Base-by-base conservation (phyloP, 805 yeast genomes). In the Saturnispora galanensis region DNA sequence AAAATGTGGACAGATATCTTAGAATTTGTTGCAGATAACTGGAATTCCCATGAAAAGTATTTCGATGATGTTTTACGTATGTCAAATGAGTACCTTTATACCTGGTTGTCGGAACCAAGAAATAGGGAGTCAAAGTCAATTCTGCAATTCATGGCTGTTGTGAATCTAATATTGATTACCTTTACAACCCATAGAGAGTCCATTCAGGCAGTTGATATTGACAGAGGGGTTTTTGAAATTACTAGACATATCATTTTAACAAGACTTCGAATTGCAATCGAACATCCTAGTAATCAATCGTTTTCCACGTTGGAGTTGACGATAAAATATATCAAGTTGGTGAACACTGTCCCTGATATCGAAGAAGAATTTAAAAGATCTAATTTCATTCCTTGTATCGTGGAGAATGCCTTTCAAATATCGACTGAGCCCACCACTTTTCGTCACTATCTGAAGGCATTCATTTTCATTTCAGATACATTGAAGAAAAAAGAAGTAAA, bases 221-320 rank as follows among this genome's bases (percentile, higher is more conserved):
- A 21, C 10, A 10, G 21, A 8, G 40, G 33, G 5, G 31, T 37
- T 10, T 42, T 42, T 26, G 41, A 42, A 31, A 28, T 37, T 7
- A 13, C 45, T 12, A 31, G 45, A 18, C 15, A 32, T 8, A 37
- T 42, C 17, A 42, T 42, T 21, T 26, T 37, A 8, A 11, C 33
- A 5, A 42, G 40, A 32, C 15, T 42, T n/a, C 36, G 26, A 31
- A 13, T 38, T 10, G n/a, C 46, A 15, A 33, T 31, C 15, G 17
- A n/a, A 9, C 39, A 18, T 10, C 31, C 17, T 13, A n/a, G 10
- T 5, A 11, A 11, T 13, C 17, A 16, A 13, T 17, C 40, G 9
- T 38, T 43, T 13, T 43, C 46, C 5, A 43, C 46, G 11, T 32
- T 43, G 17, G 42, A 38, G 33, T 38, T 43, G n/a, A 43, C 46